phyloP scores from a whole-genome alignment of 2,329 filamentous ascomycete genomes.

The Dendrostoma leiphaemia region DNA sequence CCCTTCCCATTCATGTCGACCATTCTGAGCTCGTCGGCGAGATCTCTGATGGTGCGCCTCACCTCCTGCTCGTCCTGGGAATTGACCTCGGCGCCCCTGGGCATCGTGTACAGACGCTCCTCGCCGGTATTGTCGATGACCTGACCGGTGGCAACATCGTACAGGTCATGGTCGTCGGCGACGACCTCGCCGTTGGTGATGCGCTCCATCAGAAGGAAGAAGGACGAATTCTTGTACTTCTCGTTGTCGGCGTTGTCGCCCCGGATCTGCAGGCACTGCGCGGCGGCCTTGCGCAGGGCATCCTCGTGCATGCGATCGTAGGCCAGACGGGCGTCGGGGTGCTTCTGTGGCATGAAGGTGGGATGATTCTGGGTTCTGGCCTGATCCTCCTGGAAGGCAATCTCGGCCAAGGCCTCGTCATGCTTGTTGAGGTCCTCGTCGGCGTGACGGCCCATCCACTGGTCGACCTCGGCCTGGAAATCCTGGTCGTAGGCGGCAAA shows the following conservation, averaged over 20 bases:
- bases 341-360: constrained; percentile 26
- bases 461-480: constrained; percentile 26
- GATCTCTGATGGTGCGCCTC: too few relatives aligned
- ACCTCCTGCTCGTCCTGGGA: neutral
- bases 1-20: neutral
- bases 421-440: constrained; percentile 24
- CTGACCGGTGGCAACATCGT: constrained; percentile 32
- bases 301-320: constrained; percentile 49
- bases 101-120: too few relatives aligned
- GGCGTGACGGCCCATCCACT: constrained; percentile 32
- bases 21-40: neutral
- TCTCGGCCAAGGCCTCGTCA: constrained; percentile 17
- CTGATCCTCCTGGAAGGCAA: constrained; percentile 3
- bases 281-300: constrained; percentile 70
- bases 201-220: constrained; percentile 73
- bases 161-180: constrained; percentile 68
- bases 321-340: constrained; percentile 30
- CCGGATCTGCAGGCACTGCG: constrained; percentile 67
- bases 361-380: constrained; percentile 21
- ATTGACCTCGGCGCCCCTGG: neutral
- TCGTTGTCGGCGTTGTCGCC: constrained; percentile 64
- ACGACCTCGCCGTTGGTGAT: constrained; percentile 70
- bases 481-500: constrained; percentile 29
- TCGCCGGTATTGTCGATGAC: constrained; percentile 5
- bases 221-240: constrained; percentile 78